phyloP scores from a whole-genome alignment of 805 yeast species.

The Pichia exigua region DNA sequence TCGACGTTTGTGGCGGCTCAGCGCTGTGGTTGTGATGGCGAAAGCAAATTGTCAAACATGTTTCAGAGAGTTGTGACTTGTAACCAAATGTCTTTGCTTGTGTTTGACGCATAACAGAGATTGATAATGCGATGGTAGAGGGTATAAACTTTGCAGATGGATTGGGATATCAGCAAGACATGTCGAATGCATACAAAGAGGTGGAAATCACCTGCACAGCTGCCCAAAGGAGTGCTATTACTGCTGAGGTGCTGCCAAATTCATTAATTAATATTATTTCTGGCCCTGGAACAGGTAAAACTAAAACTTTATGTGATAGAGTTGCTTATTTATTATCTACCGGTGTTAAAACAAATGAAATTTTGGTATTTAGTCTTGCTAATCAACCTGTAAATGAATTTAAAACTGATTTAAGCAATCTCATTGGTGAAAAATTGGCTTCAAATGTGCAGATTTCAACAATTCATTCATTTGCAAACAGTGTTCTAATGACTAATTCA shows the following conservation, averaged over 20 bases:
- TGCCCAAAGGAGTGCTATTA: conserved; percentile 40
- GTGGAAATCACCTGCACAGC: conserved; percentile 30
- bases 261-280: conserved; percentile 47
- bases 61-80: neutral
- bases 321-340: conserved; percentile 38
- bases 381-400: conserved; percentile 55
- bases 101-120: neutral
- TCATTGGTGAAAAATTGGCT: conserved; percentile 30
- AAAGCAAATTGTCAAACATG: neutral
- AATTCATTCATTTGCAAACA: conserved; percentile 56
- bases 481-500: conserved; percentile 34
- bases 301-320: conserved; percentile 48
- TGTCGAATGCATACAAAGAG: neutral
- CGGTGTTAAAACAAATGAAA: conserved; percentile 39
- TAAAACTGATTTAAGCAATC: conserved; percentile 24
- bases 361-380: conserved; percentile 59
- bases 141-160: neutral
- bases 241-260: conserved; percentile 30
- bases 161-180: neutral
- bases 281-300: conserved; percentile 74
- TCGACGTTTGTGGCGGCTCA: neutral
- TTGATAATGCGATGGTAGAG: neutral
- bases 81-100: neutral
- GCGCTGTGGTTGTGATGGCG: neutral
- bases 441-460: conserved; percentile 40